Base-by-base conservation (phyloP, 768 basidiomycete genomes). In the Macrocybe gigantea region DNA sequence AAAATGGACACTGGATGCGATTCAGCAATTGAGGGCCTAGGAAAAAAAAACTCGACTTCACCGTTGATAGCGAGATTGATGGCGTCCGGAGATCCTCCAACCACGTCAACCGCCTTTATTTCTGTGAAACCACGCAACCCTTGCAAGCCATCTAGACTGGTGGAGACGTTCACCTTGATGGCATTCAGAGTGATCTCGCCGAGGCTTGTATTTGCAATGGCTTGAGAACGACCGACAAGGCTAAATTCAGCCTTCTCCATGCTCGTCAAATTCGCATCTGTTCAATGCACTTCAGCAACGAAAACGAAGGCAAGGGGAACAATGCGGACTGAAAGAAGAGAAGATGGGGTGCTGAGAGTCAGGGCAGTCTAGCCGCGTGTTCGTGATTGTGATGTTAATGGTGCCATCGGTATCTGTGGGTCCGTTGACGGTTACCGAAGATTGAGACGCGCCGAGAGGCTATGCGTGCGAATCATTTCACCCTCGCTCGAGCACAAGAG, bases 121-220 rank as follows among this genome's bases (percentile, higher is more conserved):
- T 65, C 66, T 7, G 76, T 79, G 55, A 73, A 62, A 7, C 74
- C 76, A 38, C 80, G 72, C 38, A 88, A 61, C 30, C 85, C 84
- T 56, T 73, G 72, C 9, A 88, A 61, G 32, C 86, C 86, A 14
- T 69, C 64, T 41, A 88, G 63, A 11, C 66, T 70, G 5, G 82
- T 80, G 6, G 82, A 70, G 2, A 87, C 85, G 52, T 86, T 79
- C 59, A 88, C 83, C 48, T 77, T 78, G 61, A 88, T 87, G 5
- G 82, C 74, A 58, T 84, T 75, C 6, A 88, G 71, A n/a, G 77
- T 80, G 48, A 88, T 78, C 54, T 76, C 69, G 35, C 85, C 85
- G 45, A 86, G 70, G 57, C 74, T 78, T 57, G 73, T 73, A 52
- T 73, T 81, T 14, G 84, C 79, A 7, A 83, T 62, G 3, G 85